These are phyloP conservation scores for Scedosporium dehoogii DNA, from an alignment of 2,329 filamentous ascomycete species.

Conservation along the genomic window DNA sequence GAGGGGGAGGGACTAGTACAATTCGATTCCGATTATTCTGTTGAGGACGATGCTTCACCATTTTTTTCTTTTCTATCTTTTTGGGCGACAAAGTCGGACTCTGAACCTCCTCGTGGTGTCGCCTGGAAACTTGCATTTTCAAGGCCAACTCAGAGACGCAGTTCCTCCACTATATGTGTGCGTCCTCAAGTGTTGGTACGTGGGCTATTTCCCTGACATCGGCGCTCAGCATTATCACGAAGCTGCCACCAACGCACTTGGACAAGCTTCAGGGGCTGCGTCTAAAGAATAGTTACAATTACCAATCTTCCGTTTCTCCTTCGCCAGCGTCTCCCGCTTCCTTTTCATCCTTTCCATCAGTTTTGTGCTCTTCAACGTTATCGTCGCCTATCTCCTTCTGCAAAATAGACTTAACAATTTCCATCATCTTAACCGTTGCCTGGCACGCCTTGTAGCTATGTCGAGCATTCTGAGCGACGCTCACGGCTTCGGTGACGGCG, in stretches of 20 bases:
- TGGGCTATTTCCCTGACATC: no score
- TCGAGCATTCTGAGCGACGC: neutral
- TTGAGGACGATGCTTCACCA: conserved; percentile 57
- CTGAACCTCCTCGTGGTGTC: conserved; percentile 10
- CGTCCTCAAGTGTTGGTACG: no score
- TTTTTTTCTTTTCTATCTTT: conserved; percentile 15
- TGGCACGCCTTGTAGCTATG: neutral
- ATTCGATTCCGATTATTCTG: conserved; percentile 94
- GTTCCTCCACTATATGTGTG: neutral
- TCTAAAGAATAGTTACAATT: no score
- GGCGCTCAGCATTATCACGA: no score
- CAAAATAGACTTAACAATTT: neutral
- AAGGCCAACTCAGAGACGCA: conserved; percentile 8
- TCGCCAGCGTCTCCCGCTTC: neutral
- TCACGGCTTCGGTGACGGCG: neutral
- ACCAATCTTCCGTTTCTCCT: neutral
- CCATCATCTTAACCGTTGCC: neutral
- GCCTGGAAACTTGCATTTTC: conserved; percentile 7
- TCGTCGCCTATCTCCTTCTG: neutral
- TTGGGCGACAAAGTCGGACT: conserved; percentile 9
- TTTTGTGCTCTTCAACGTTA: neutral
- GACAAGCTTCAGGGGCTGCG: no score
- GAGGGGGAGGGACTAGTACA: conserved; percentile 33
- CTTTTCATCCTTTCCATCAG: neutral
- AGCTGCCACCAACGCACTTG: no score